Percentiles rank a stretch among this genome's conserved stretches.
Evolutionary conservation across 106 monocot species (phyloP).

Genomic region (Chionographis japonica): DNA sequence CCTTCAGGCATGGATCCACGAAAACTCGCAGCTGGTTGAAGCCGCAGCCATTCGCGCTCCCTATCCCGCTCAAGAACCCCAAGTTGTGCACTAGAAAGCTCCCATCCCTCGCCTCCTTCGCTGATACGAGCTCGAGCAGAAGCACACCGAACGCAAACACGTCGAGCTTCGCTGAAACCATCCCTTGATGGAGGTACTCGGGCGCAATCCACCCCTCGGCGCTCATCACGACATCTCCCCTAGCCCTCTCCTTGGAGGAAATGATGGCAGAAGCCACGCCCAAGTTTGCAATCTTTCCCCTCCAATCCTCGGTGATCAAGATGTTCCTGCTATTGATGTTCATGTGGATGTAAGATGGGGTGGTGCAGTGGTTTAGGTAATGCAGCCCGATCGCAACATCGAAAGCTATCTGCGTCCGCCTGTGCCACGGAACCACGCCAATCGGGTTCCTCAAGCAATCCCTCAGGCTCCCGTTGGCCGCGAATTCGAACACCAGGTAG

Average conservation of each 20-base stretch:
- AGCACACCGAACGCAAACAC: slow-evolving; percentile 29
- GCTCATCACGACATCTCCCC: background rate
- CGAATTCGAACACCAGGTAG: slow-evolving; percentile 10
- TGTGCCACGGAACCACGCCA: slow-evolving; percentile 16
- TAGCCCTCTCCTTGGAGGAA: background rate
- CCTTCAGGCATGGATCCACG: slow-evolving; percentile 19
- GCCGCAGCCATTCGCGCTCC: slow-evolving; percentile 2
- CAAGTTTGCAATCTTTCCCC: slow-evolving; percentile 28
- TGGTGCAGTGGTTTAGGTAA: slow-evolving; percentile 32
- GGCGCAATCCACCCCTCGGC: slow-evolving; percentile 12
- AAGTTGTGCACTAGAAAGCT: background rate
- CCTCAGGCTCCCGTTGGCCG: slow-evolving; percentile 17
- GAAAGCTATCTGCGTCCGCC: slow-evolving; percentile 29
- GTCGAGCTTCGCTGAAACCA: slow-evolving; percentile 19
- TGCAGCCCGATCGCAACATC: slow-evolving; percentile 27
- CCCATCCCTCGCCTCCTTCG: slow-evolving; percentile 9
- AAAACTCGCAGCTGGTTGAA: slow-evolving; percentile 14
- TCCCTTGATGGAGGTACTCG: slow-evolving; percentile 6
- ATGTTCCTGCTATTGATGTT: slow-evolving; percentile 30
- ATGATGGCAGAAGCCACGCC: slow-evolving; percentile 1
- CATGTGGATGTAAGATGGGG: slow-evolving; percentile 28
- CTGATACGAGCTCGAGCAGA: slow-evolving; percentile 21
- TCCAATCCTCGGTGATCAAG: slow-evolving; percentile 19
- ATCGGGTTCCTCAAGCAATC: slow-evolving; percentile 12
- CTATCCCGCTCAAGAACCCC: slow-evolving; percentile 2